Evolutionary conservation across 768 basidiomycete species (phyloP), one percentile per base, ranked within the genome.

Genomic region (Boletellus sp.): DNA sequence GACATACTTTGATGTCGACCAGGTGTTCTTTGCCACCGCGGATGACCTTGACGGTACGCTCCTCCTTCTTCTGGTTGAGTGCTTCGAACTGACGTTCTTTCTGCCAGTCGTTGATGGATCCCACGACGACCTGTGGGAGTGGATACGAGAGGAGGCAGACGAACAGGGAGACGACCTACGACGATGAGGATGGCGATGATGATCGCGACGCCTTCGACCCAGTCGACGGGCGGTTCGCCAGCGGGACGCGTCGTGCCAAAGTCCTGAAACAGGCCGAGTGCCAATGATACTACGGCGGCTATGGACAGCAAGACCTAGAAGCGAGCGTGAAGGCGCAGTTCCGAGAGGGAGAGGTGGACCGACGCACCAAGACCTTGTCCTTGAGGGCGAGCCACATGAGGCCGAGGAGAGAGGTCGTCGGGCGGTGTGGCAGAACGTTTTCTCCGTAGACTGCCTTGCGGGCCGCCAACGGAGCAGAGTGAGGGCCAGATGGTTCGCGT

Each of bases 41-140:
- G 52, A 92, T 84, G 45, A 87, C 85, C 68, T 93, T 93, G 58
- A 93, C 83, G 6, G 78, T 81, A 23, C 96, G 88, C 58, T 95
- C 96, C 49, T 98, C 95, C 70, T 95, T 95, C 70, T 94, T 88
- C 58, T 88, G 90, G 62, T 97, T 98, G 36, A 99, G 79, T 17
- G 74, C 76, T 60, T 86, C 84, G 75, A 99, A 99, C 70, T 98
- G 96, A 2, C 85, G 84, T 68, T 99, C 96, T 70, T 98, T 98
- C 70, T 97, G 94, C 87, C 90, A 99, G 69, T 99, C 96, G 62
- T 97, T 98, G 38, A 97, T 57, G 12, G 94, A 93, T 26, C 95
- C 95, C 49, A 99, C 95, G 37, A 92, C 60, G 50, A 91, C 85
- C 86, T 88, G 52, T 2, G 26, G 32, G 20, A n/a, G 16, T 15